Evolutionary conservation across 1,284 basidiomycete genomes (phyloP), one percentile per base, ranked within the genome.

Genomic region (Albatrellus sp.): DNA sequence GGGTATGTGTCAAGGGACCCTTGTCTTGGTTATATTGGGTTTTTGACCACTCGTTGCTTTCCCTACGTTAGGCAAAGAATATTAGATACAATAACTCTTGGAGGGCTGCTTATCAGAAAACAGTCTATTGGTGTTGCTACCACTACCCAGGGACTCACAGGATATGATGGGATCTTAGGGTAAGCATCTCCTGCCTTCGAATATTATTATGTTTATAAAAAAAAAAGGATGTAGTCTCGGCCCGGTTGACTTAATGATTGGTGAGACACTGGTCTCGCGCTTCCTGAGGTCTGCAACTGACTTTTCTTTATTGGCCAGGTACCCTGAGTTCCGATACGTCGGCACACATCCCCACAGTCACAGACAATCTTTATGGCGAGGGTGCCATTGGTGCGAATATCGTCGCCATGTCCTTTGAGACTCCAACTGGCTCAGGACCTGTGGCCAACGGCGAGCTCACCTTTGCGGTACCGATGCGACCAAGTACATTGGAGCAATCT

Each of bases 41-140:
- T 32, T 40, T 14, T 8, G 14, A 5, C 17, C 33, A 32, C n/a
- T 17, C 42, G 19, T 19, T 34, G n/a, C n/a, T n/a, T n/a, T n/a
- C n/a, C n/a, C n/a, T n/a, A n/a, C n/a, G n/a, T 34, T 32, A 56
- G 61, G 63, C 34, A 55, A 44, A 3, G 70, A 77, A 52, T 75
- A 62, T 64, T 55, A 28, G 76, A 78, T 55, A 55, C 55, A 10
- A 59, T 68, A 24, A 55, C 59, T 1, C 49, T 67, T 35, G 56
- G 57, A 13, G 56, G 56, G 37, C 45, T 66, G 32, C 54, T 53
- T n/a, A 59, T 67, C 51, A 41, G 48, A 14, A 42, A 57, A 10
- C 77, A 80, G 54, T 75, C 72, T 13, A 76, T 80, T 47, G 77
- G 76, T 48, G 73, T 75, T 45, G 77, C 77, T 20, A 58, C 64